Base-by-base conservation (phyloP, 306 rosid genomes). In the Datisca glomerata region DNA sequence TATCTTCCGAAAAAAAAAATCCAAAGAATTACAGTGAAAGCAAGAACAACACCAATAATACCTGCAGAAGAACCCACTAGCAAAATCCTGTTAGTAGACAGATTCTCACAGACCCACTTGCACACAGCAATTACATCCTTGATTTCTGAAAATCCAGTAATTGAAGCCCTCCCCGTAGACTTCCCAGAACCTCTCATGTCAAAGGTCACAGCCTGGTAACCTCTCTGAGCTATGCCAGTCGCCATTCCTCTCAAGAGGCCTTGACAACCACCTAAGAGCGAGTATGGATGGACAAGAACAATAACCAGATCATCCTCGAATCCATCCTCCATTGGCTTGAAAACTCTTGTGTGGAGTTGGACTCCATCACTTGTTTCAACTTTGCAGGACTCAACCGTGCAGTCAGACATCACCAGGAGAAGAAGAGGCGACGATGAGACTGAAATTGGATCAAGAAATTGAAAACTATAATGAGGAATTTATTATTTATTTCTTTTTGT, bases 31-130 rank as follows among this genome's bases (percentile, higher is more conserved):
- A 13, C 35, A 31, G 35, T 1, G 12, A 31, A 10, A 31, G 35
- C 11, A 22, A 46, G 3, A 51, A 18, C 2, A 14, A n/a, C n/a
- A n/a, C n/a, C n/a, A n/a, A n/a, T n/a, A 4, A 21, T 71, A 91
- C 96, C 96, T 64, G 98, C 98, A 17, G 98, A 91, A 64, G 96
- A 91, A 53, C 98, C 96, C 19, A 91, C 60, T 70, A 91, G 47
- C 33, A 91, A 29, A 25, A 80, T 70, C 41, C 47, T 65, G 6
- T 47, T 29, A 20, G 55, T 49, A 12, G 75, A 61, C 18, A 68
- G 64, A 54, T 51, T 19, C 13, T 61, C 42, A 45, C 43, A 61
- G 43, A 69, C 64, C 82, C 78, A 80, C 20, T 75, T 73, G 67
- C 65, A 91, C 39, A 91, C 81, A 42, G 82, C 68, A 55, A 66